A percentile compares a stretch with the other conserved stretches of the same genome.
Evolutionary conservation across 2,329 filamentous ascomycete species (phyloP).

Genomic region (Fusarium drepaniforme): DNA sequence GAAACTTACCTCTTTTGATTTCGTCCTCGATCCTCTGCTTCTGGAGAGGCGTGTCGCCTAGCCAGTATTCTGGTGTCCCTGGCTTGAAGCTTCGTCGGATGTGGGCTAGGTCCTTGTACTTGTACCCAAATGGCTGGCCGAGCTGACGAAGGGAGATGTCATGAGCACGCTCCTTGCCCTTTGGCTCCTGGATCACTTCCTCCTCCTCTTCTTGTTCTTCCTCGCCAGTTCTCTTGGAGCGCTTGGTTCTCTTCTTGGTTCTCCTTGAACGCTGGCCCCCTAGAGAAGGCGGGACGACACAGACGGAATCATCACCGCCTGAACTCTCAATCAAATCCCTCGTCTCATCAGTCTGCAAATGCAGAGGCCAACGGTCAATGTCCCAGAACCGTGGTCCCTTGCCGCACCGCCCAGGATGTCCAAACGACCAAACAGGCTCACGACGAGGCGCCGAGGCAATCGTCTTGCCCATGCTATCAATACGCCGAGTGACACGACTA

Average conservation of each 20-base stretch:
- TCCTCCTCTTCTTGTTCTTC: neutral
- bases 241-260: neutral
- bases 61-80: slow-evolving; percentile 43
- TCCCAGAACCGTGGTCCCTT: slow-evolving; percentile 53
- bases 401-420: slow-evolving; percentile 36
- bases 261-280: neutral
- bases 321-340: slow-evolving; percentile 44
- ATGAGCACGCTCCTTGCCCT: neutral
- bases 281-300: neutral
- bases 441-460: slow-evolving; percentile 36
- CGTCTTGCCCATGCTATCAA: slow-evolving; percentile 25
- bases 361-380: slow-evolving; percentile 62
- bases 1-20: slow-evolving; percentile 35
- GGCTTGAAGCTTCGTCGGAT: slow-evolving; percentile 39
- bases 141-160: neutral
- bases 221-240: neutral
- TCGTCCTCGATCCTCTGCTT: slow-evolving; percentile 40
- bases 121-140: slow-evolving; percentile 19
- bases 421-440: slow-evolving; percentile 50
- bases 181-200: neutral
- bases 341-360: slow-evolving; percentile 51
- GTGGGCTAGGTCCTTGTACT: slow-evolving; percentile 15
- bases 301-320: slow-evolving; percentile 5
- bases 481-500: slow-evolving; percentile 44
- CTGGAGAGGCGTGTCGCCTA: slow-evolving; percentile 48